Conservation (phyloP, 176 grass and related monocot species). For the Saccharum officinarum region DNA sequence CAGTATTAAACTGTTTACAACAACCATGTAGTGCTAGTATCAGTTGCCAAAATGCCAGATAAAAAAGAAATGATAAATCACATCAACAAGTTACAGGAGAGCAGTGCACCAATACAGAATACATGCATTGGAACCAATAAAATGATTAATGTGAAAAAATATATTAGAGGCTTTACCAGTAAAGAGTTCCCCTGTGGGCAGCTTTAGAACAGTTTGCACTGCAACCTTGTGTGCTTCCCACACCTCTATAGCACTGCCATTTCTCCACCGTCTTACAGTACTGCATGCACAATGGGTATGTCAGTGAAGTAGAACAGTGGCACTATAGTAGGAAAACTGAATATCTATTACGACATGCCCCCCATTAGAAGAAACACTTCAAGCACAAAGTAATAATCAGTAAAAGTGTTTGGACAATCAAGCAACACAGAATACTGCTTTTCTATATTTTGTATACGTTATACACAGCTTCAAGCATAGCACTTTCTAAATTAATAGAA, state of each 20-base stretch:
- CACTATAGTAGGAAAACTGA: neutral
- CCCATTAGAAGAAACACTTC: conserved; percentile 10
- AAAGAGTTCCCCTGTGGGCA: conserved; percentile 76
- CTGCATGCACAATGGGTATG: conserved; percentile 46
- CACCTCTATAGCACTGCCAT: conserved; percentile 73
- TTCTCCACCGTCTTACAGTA: conserved; percentile 86
- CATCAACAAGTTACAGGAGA: neutral
- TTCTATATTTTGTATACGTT: neutral
- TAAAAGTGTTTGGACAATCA: conserved; percentile 1
- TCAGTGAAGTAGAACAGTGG: conserved; percentile 27
- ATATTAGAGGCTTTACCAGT: conserved; percentile 59
- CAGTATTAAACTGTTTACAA: neutral
- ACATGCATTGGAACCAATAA: conserved; percentile 6
- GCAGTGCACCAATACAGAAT: conserved; percentile 7
- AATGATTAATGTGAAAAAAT: neutral
- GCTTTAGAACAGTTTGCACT: conserved; percentile 83
- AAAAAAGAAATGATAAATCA: neutral
- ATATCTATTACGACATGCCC: neutral
- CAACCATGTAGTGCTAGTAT: neutral
- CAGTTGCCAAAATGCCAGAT: neutral
- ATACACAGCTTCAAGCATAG: neutral
- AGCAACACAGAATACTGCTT: neutral
- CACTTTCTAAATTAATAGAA: conserved; percentile 1
- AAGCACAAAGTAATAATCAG: conserved; percentile 21
- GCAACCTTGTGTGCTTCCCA: conserved; percentile 97